Evolutionary conservation across 2,329 filamentous ascomycete species (phyloP).

Genomic region (Aspergillus sp.): DNA sequence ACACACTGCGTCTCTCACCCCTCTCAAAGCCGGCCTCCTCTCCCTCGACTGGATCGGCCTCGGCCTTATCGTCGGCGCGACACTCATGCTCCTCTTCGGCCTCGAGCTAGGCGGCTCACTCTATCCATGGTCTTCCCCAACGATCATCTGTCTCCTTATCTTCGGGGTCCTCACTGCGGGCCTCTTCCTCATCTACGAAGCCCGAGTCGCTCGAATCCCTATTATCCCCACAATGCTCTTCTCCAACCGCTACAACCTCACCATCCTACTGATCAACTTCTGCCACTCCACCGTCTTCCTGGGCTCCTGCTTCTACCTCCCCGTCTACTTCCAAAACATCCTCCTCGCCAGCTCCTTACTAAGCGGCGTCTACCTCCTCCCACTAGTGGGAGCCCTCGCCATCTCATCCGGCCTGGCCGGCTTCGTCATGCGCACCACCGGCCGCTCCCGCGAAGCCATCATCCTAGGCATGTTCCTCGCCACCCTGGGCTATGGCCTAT

Average conservation of each 20-base stretch:
- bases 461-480: conserved; percentile 56
- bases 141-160: conserved; percentile 72
- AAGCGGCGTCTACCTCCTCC: conserved; percentile 68
- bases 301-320: conserved; percentile 70
- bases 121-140: conserved; percentile 71
- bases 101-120: conserved; percentile 70
- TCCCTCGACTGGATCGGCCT: conserved; percentile 61
- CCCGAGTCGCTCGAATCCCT: conserved; percentile 69
- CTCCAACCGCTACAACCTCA: conserved; percentile 59
- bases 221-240: conserved; percentile 72
- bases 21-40: conserved; percentile 30
- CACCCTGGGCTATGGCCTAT: conserved; percentile 61
- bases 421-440: conserved; percentile 69
- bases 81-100: conserved; percentile 57
- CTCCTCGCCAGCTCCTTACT: conserved; percentile 63
- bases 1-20: conserved; percentile 21
- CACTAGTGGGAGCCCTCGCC: conserved; percentile 64
- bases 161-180: conserved; percentile 64
- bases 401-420: conserved; percentile 58
- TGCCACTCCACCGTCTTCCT: conserved; percentile 72
- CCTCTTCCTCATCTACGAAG: conserved; percentile 71
- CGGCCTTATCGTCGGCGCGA: conserved; percentile 63
- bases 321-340: conserved; percentile 73
- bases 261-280: conserved; percentile 63
- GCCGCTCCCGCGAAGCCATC: conserved; percentile 60